Conservation (phyloP, 2,329 filamentous ascomycete genomes). For the Penicillium corylophilum region DNA sequence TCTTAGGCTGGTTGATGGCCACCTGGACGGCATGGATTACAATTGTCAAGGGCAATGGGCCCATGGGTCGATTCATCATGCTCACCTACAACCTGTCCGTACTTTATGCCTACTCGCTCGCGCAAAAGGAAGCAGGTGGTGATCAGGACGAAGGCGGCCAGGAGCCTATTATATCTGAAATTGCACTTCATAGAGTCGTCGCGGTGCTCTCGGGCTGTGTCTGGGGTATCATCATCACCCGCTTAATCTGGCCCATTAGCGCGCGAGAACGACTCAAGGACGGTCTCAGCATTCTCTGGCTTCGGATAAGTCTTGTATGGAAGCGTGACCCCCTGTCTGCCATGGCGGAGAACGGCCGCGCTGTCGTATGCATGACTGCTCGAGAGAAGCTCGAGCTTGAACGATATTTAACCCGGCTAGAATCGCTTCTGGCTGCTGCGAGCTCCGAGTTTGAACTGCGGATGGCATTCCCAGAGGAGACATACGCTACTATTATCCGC, state of each 20-base stretch:
- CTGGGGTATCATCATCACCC: conserved; percentile 89
- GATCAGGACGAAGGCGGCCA: conserved; percentile 83
- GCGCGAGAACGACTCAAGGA: conserved; percentile 85
- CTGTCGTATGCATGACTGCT: conserved; percentile 75
- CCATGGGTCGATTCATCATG: conserved; percentile 89
- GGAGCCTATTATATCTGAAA: conserved; percentile 81
- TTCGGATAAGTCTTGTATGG: conserved; percentile 95
- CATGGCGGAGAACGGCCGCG: conserved; percentile 60
- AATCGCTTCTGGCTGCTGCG: conserved; percentile 70
- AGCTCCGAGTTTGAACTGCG: conserved; percentile 84
- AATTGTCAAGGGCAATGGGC: conserved; percentile 76
- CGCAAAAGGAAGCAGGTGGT: conserved; percentile 68
- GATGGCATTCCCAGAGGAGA: conserved; percentile 76
- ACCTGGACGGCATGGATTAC: conserved; percentile 89
- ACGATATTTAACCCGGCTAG: conserved; percentile 71
- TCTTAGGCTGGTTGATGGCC: conserved; percentile 78
- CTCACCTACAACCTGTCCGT: conserved; percentile 95
- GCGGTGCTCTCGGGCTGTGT: conserved; percentile 83
- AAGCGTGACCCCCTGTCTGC: conserved; percentile 83
- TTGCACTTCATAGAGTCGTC: conserved; percentile 81
- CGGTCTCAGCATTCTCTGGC: conserved; percentile 83
- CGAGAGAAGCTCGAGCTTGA: conserved; percentile 85
- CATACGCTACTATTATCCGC: conserved; percentile 71
- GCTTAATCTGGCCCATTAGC: conserved; percentile 90
- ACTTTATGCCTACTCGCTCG: conserved; percentile 88